phyloP scores from a whole-genome alignment of 176 grass and related monocot genomes.

The Tuctoria greenei region DNA sequence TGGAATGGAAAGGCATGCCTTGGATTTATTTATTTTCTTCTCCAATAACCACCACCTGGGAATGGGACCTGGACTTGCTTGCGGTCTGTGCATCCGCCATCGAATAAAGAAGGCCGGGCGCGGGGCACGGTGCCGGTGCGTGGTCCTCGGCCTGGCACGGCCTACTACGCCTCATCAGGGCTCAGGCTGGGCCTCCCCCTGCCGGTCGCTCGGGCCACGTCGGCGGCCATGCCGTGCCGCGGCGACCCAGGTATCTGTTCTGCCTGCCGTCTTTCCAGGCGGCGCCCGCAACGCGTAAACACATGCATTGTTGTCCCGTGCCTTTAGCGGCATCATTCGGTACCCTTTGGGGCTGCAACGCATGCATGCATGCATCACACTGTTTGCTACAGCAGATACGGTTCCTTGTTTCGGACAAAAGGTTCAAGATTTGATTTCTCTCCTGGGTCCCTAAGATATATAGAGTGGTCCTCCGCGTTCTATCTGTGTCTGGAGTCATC shows the following conservation, averaged over 20 bases:
- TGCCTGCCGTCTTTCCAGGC: slow-evolving; percentile 12
- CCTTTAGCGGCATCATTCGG: slow-evolving; percentile 13
- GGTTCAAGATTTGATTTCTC: slow-evolving; percentile 30
- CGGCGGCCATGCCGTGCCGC: not conserved
- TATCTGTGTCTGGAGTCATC: not conserved
- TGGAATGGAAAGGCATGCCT: slow-evolving; percentile 26
- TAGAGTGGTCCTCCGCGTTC: slow-evolving; percentile 37
- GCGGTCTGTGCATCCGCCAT: not conserved
- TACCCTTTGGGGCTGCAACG: slow-evolving; percentile 18
- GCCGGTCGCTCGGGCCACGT: not conserved
- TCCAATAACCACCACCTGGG: not conserved
- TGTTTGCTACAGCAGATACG: not conserved
- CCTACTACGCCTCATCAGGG: not conserved
- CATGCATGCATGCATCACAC: slow-evolving; percentile 32
- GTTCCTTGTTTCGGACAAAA: slow-evolving; percentile 56
- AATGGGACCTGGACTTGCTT: not conserved
- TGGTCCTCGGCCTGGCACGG: slow-evolving; percentile 13
- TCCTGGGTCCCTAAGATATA: not conserved
- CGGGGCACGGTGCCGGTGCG: slow-evolving; percentile 4
- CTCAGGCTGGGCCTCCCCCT: slow-evolving; percentile 27
- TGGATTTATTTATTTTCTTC: not conserved
- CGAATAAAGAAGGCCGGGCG: slow-evolving; percentile 43
- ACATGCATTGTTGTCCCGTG: slow-evolving; percentile 16
- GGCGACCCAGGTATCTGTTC: slow-evolving; percentile 29
- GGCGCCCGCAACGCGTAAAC: slow-evolving; percentile 43